These are phyloP conservation scores for Phytomonas sp. DNA, from an alignment of 208 protist species.

Conservation along the genomic window DNA sequence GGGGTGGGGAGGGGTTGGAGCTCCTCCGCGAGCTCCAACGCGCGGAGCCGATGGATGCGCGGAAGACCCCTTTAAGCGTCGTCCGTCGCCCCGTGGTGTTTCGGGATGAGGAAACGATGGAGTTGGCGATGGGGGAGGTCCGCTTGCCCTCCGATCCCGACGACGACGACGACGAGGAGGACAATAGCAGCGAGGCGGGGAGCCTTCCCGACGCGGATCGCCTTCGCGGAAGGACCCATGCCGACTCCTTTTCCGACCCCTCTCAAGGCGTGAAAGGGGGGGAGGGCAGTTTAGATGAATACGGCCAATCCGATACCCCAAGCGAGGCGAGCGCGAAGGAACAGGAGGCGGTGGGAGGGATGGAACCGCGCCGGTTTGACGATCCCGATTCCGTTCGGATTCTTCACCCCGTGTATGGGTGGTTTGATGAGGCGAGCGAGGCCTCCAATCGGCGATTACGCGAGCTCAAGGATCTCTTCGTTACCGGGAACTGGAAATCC, in stretches of 20 bases:
- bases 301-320: conserved; percentile 10
- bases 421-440: conserved; percentile 36
- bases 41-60: conserved; percentile 63
- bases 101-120: conserved; percentile 72
- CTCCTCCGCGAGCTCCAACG: conserved; percentile 75
- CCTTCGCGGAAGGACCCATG: conserved; percentile 2
- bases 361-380: conserved; percentile 54
- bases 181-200: conserved; percentile 5
- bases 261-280: too few relatives aligned
- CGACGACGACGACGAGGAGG: conserved; percentile 26
- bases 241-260: too few relatives aligned
- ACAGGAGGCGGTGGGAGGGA: conserved; percentile 19
- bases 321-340: conserved; percentile 28
- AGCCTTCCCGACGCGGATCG: background rate
- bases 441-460: conserved; percentile 16
- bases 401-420: conserved; percentile 36
- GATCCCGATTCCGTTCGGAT: conserved; percentile 58
- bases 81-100: conserved; percentile 74
- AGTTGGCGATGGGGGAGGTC: conserved; percentile 66
- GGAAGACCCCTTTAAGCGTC: conserved; percentile 34
- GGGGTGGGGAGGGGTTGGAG: conserved; percentile 74
- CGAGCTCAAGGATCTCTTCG: conserved; percentile 89
- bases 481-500: conserved; percentile 91
- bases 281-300: background rate
- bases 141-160: conserved; percentile 30